A percentile compares a stretch with the other conserved stretches of the same genome.
These are phyloP conservation scores for Nidularia sp. DNA, from an alignment of 768 basidiomycete species.

Conservation along the genomic window DNA sequence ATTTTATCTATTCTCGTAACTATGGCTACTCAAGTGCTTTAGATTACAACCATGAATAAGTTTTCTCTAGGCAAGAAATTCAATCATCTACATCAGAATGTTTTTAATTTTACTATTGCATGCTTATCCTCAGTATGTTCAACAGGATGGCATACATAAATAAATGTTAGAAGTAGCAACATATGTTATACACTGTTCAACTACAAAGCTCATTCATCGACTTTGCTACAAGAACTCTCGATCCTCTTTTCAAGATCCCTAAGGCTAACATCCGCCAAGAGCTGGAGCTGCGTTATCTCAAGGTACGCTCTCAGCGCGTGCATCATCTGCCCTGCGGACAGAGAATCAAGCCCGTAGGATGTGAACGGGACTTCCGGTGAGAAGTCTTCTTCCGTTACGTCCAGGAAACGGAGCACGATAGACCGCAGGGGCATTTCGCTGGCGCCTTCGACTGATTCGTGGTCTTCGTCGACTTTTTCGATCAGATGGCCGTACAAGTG, in stretches of 20 bases:
- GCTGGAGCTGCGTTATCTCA: constrained; percentile 27
- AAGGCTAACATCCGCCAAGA: constrained; percentile 26
- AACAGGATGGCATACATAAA: no score
- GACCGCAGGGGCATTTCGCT: constrained; percentile 6
- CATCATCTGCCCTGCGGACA: constrained; percentile 32
- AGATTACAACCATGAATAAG: no score
- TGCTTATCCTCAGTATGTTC: no score
- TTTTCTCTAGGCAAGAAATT: no score
- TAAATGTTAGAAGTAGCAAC: no score
- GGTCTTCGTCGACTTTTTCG: constrained; percentile 1
- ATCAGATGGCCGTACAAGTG: constrained; percentile 15
- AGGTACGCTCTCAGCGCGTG: constrained; percentile 23
- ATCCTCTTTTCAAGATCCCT: constrained; percentile 13
- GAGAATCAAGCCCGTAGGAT: constrained; percentile 37
- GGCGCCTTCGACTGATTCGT: not conserved
- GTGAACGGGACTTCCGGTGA: constrained; percentile 31
- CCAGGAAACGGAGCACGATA: constrained; percentile 15
- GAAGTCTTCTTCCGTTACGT: constrained; percentile 27
- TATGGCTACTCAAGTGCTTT: no score
- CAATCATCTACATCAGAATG: no score
- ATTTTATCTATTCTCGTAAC: no score
- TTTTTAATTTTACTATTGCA: no score
- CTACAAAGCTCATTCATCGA: not conserved
- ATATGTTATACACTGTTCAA: no score
- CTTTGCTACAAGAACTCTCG: not conserved